Conservation (phyloP, 257 asterid species). For the Nyctanthes arbortristis region DNA sequence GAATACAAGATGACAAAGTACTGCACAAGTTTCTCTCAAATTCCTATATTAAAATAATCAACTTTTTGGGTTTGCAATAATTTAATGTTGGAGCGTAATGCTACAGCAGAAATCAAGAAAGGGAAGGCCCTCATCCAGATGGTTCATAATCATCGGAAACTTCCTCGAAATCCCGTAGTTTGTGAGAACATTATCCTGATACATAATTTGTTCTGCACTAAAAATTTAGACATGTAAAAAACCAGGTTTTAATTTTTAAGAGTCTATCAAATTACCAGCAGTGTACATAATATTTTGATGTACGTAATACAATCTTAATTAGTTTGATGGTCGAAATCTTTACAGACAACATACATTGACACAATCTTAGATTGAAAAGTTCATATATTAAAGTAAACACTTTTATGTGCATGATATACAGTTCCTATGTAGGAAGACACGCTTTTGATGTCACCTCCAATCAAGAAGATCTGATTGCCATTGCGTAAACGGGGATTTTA, state of each 20-base stretch:
- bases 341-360: background rate
- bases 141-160: slow-evolving; percentile 14
- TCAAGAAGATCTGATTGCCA: background rate
- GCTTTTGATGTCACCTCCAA: background rate
- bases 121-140: slow-evolving; percentile 27
- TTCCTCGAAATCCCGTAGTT: slow-evolving; percentile 2
- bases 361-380: background rate
- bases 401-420: too few species aligned
- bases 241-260: too few species aligned
- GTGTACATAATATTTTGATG: too few species aligned
- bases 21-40: slow-evolving; percentile 26
- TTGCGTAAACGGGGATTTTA: background rate
- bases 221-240: background rate
- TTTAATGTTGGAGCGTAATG: slow-evolving; percentile 26
- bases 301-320: too few species aligned
- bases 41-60: slow-evolving; percentile 14
- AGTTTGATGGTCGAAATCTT: too few species aligned
- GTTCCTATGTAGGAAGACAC: background rate
- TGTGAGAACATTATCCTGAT: background rate
- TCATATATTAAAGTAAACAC: too few species aligned
- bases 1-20: slow-evolving; percentile 20
- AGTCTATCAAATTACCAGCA: slow-evolving; percentile 27
- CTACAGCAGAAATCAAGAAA: slow-evolving; percentile 24
- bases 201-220: too few species aligned
- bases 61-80: slow-evolving; percentile 24